Conservation (phyloP, 495 filamentous ascomycete genomes). For the Penicillium steckii region DNA sequence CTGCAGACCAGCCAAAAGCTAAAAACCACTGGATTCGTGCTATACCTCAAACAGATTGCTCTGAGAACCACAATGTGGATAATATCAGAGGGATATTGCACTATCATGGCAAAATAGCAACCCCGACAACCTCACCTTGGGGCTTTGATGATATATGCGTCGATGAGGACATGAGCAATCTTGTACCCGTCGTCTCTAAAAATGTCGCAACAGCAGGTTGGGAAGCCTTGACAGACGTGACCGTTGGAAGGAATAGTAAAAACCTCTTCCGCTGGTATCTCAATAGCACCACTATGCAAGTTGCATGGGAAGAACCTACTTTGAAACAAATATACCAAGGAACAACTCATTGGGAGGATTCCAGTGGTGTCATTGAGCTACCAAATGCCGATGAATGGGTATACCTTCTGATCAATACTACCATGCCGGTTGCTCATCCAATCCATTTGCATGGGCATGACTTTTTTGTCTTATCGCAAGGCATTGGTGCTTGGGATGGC, state of each 20-base stretch:
- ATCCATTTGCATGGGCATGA: constrained; percentile 32
- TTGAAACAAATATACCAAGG: constrained; percentile 17
- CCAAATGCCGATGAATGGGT: constrained; percentile 58
- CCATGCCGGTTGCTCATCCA: constrained; percentile 15
- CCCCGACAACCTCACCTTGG: not conserved
- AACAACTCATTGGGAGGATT: not conserved
- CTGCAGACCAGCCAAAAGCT: constrained; percentile 45
- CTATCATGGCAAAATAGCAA: constrained; percentile 24
- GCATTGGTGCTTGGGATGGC: constrained; percentile 13
- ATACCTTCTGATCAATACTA: constrained; percentile 44
- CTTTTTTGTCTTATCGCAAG: constrained; percentile 23
- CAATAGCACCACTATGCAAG: constrained; percentile 16
- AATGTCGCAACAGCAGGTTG: constrained; percentile 10
- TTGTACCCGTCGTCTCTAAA: constrained; percentile 15
- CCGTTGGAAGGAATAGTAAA: constrained; percentile 1
- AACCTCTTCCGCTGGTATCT: constrained; percentile 23
- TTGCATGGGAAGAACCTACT: constrained; percentile 19
- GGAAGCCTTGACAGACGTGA: constrained; percentile 8
- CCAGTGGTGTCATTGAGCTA: constrained; percentile 9
- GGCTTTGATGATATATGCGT: not conserved
- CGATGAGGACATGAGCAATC: constrained; percentile 2
- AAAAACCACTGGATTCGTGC: constrained; percentile 62
- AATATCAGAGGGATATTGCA: constrained; percentile 59
- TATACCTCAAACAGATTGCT: constrained; percentile 48
- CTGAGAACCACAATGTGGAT: constrained; percentile 37